phyloP scores from a whole-genome alignment of 2,329 filamentous ascomycete species.

The Dothistroma septosporum region DNA sequence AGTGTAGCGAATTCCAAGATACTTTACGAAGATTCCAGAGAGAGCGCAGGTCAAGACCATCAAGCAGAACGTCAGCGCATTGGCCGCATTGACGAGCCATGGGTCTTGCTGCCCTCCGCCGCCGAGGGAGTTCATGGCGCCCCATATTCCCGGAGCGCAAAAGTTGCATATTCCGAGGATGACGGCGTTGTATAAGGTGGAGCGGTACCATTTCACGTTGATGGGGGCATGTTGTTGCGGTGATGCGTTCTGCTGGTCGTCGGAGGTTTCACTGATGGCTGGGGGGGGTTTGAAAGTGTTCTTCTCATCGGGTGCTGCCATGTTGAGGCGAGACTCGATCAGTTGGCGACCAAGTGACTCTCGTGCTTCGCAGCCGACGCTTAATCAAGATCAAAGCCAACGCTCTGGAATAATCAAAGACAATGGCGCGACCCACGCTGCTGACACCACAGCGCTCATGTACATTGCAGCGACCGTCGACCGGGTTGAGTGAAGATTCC shows the following conservation, averaged over 20 bases:
- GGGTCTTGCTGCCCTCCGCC: slow-evolving; percentile 64
- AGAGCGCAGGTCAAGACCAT: slow-evolving; percentile 70
- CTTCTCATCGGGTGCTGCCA: slow-evolving; percentile 16
- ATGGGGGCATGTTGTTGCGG: background rate
- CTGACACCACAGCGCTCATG: background rate
- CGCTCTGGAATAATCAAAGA: background rate
- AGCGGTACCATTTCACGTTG: slow-evolving; percentile 54
- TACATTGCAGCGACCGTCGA: background rate
- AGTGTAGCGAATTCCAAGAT: slow-evolving; percentile 66
- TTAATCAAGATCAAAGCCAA: background rate
- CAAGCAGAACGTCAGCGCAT: slow-evolving; percentile 66
- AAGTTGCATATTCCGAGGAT: slow-evolving; percentile 69
- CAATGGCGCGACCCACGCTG: background rate
- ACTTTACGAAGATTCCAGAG: slow-evolving; percentile 59
- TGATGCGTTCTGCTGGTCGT: background rate
- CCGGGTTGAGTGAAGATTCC: background rate
- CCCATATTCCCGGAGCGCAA: slow-evolving; percentile 66
- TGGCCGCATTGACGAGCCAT: slow-evolving; percentile 65
- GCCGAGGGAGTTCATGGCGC: slow-evolving; percentile 65
- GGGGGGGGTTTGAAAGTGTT: slow-evolving; percentile 5
- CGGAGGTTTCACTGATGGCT: slow-evolving; percentile 9
- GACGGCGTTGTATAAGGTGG: slow-evolving; percentile 68
- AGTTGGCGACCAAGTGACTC: background rate
- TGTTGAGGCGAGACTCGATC: background rate
- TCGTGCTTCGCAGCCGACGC: background rate